Evolutionary conservation across 1,284 basidiomycete genomes (phyloP).

Genomic region (Afroboletus lepidellus): DNA sequence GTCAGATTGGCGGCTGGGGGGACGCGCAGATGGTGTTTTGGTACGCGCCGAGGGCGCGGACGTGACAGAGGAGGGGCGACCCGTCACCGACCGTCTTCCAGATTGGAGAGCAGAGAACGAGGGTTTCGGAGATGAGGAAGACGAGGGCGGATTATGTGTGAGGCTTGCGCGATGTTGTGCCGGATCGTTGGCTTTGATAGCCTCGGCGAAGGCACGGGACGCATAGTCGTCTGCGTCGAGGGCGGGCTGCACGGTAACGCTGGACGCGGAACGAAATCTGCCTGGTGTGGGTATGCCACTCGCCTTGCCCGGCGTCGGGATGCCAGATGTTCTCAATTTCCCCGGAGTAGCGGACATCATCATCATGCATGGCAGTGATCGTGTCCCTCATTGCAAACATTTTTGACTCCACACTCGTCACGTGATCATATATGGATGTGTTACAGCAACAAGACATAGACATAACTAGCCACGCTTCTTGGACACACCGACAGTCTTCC

Average conservation of each 20-base stretch:
- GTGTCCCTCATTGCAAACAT: background rate
- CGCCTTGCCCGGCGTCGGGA: constrained; percentile 57
- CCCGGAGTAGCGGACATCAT: constrained; percentile 48
- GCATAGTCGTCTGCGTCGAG: constrained; percentile 51
- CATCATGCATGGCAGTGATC: background rate
- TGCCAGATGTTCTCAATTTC: constrained; percentile 53
- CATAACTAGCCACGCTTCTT: constrained; percentile 80
- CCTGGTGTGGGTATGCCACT: constrained; percentile 69
- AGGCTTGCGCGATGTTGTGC: constrained; percentile 55
- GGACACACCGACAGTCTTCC: constrained; percentile 91
- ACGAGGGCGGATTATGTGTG: constrained; percentile 41
- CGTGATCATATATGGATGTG: constrained; percentile 21
- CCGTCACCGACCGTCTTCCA: constrained; percentile 41
- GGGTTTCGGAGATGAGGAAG: constrained; percentile 47
- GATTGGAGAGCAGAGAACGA: constrained; percentile 31
- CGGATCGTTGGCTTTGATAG: constrained; percentile 76
- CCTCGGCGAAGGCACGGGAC: constrained; percentile 69
- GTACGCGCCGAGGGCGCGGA: constrained; percentile 44
- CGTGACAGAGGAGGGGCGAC: constrained; percentile 50
- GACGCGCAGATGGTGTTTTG: constrained; percentile 54
- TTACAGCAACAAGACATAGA: constrained; percentile 5
- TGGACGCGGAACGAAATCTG: constrained; percentile 64
- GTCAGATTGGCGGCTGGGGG: constrained; percentile 65
- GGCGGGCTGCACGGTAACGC: constrained; percentile 38
- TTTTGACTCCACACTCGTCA: constrained; percentile 9